Conservation (phyloP, 2,329 filamentous ascomycete species). For the Allantophomopsis lycopodina region DNA sequence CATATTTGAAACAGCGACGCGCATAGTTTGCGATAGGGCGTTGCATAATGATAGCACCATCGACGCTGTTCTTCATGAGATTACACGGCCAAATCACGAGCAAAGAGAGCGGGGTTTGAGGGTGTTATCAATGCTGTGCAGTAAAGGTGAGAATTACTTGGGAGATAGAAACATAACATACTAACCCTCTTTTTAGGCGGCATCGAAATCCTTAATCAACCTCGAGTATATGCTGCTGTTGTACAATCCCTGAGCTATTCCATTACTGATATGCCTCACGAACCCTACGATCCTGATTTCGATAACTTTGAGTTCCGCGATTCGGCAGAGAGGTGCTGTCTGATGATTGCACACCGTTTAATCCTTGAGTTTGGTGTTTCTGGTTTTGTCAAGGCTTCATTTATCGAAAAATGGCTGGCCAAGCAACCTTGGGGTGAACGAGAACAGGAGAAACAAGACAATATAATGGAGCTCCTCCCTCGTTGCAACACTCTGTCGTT, state of each 20-base stretch:
- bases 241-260: conserved; percentile 46
- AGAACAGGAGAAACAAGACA: conserved; percentile 34
- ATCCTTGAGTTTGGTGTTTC: conserved; percentile 36
- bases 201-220: conserved; percentile 12
- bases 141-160: conserved; percentile 22
- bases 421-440: conserved; percentile 55
- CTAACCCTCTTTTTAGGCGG: conserved; percentile 11
- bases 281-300: conserved; percentile 39
- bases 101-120: conserved; percentile 41
- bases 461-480: conserved; percentile 25
- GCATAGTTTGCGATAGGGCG: conserved; percentile 39
- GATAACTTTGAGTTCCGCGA: conserved; percentile 51
- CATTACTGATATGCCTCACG: conserved; percentile 32
- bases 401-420: conserved; percentile 62
- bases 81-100: conserved; percentile 43
- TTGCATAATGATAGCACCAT: conserved; percentile 43
- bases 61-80: conserved; percentile 38
- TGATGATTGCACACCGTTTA: conserved; percentile 42
- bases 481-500: not conserved
- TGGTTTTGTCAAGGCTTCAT: conserved; percentile 44
- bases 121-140: conserved; percentile 40
- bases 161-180: conserved; percentile 3
- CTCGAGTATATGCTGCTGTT: conserved; percentile 28
- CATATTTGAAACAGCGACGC: conserved; percentile 54
- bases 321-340: conserved; percentile 43